Percentiles rank a stretch among this genome's conserved stretches.
These are phyloP conservation scores for Rutstroemia sp. DNA, from an alignment of 2,329 filamentous ascomycete genomes.

Conservation along the genomic window DNA sequence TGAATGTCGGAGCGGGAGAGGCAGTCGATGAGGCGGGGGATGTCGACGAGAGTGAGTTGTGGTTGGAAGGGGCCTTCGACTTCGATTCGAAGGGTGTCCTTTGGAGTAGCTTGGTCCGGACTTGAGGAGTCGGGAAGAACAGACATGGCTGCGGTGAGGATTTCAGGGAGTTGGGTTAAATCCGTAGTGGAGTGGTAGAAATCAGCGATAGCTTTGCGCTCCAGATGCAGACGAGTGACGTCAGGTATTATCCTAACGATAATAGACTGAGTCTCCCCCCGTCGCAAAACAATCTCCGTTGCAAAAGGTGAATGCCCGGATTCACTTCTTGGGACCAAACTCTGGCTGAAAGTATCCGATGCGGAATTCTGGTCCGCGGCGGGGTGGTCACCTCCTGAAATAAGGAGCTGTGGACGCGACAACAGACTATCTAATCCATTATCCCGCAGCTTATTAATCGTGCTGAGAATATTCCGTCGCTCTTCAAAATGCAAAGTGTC, in stretches of 20 bases:
- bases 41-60: slow-evolving; percentile 4
- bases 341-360: neutral
- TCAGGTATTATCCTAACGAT: slow-evolving; percentile 5
- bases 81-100: slow-evolving; percentile 7
- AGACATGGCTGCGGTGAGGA: neutral
- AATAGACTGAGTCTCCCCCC: neutral
- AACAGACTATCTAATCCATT: neutral
- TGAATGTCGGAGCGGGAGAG: neutral
- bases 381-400: neutral
- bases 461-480: neutral
- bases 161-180: neutral
- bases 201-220: neutral
- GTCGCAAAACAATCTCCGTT: slow-evolving; percentile 5
- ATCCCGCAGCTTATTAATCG: slow-evolving; percentile 36
- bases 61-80: slow-evolving; percentile 1
- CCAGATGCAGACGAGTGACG: neutral
- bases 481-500: neutral
- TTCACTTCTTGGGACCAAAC: neutral
- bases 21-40: neutral
- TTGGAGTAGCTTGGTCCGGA: neutral
- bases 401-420: slow-evolving; percentile 3
- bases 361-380: neutral
- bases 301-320: neutral
- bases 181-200: neutral
- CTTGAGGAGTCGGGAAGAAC: neutral